Base-by-base conservation (phyloP, 345 rosid genomes). In the Aethionema arabicum region DNA sequence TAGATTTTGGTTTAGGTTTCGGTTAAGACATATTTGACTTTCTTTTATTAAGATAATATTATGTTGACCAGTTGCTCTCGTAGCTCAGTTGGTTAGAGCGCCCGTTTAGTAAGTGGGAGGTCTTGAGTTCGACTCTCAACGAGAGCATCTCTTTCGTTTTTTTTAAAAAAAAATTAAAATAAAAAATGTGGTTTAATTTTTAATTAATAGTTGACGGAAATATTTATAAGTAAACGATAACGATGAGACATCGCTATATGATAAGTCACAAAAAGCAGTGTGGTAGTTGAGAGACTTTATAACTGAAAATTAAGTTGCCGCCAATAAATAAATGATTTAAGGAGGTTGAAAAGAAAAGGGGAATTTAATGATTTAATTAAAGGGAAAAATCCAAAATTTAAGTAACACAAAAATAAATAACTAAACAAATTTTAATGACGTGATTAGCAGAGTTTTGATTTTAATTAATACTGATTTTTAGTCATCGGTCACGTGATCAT, bases 41-140 rank as follows among this genome's bases (percentile, higher is more conserved):
- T 21, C 27, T 21, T 21, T 21, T 21, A 21, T 21, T 2, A 21
- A 21, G 27, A 21, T 21, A 21, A 21, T 21, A 1, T 21, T 21
- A 21, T 21, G 27, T 21, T 21, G 27, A 21, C 27, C 27, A 21
- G 27, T 21, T n/a, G 95, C 96, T 87, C 82, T 93, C 81, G 82
- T 93, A 86, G 96, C 92, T 87, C 91, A 90, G 92, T 80, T 84
- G 95, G 92, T 90, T 90, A 88, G 92, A 83, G 91, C 93, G 82
- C 86, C 87, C 82, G 93, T 83, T 87, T 88, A 86, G 88, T 86
- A 87, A 86, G 91, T 85, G 85, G 89, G 88, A 90, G 91, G 93
- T 90, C 91, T 84, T 88, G 95, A 87, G 95, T 90, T 93, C 90
- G 15, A 87, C 86, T 90, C 84, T 84, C 95, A 85, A 84, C 74